A percentile compares a stretch with the other conserved stretches of the same genome.
Conservation (phyloP, 2,329 filamentous ascomycete genomes). For the Cladosporium sphaerospermum region DNA sequence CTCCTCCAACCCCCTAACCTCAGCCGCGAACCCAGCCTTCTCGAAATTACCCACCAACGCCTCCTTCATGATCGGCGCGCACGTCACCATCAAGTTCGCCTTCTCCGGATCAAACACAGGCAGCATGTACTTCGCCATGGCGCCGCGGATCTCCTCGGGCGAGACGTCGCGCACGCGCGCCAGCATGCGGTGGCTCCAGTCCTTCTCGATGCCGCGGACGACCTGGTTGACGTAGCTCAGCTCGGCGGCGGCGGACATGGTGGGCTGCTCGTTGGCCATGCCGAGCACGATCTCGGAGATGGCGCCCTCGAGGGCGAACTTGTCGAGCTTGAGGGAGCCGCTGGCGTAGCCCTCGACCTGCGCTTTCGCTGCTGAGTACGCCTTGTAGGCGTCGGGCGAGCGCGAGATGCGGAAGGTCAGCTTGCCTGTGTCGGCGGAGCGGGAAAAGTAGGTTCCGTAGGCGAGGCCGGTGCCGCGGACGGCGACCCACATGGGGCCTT, state of each 20-base stretch:
- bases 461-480: slow-evolving; percentile 90
- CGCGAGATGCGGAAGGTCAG: slow-evolving; percentile 83
- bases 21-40: slow-evolving; percentile 69
- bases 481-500: slow-evolving; percentile 89
- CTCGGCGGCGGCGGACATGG: slow-evolving; percentile 72
- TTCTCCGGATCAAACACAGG: slow-evolving; percentile 73
- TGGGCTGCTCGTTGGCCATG: slow-evolving; percentile 83
- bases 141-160: slow-evolving; percentile 67
- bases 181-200: slow-evolving; percentile 73
- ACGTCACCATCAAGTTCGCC: slow-evolving; percentile 83
- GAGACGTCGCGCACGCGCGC: slow-evolving; percentile 69
- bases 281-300: slow-evolving; percentile 82
- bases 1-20: slow-evolving; percentile 65
- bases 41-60: slow-evolving; percentile 70
- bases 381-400: slow-evolving; percentile 81
- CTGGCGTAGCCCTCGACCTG: slow-evolving; percentile 69
- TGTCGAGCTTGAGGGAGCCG: slow-evolving; percentile 67
- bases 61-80: slow-evolving; percentile 77
- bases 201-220: slow-evolving; percentile 65
- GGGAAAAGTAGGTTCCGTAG: slow-evolving; percentile 76
- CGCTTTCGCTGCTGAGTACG: slow-evolving; percentile 68
- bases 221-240: slow-evolving; percentile 80
- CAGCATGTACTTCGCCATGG: slow-evolving; percentile 68
- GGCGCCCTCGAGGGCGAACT: slow-evolving; percentile 78
- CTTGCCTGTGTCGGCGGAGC: slow-evolving; percentile 71